Conservation (phyloP, 805 yeast genomes). For the Pichia scutulata region DNA sequence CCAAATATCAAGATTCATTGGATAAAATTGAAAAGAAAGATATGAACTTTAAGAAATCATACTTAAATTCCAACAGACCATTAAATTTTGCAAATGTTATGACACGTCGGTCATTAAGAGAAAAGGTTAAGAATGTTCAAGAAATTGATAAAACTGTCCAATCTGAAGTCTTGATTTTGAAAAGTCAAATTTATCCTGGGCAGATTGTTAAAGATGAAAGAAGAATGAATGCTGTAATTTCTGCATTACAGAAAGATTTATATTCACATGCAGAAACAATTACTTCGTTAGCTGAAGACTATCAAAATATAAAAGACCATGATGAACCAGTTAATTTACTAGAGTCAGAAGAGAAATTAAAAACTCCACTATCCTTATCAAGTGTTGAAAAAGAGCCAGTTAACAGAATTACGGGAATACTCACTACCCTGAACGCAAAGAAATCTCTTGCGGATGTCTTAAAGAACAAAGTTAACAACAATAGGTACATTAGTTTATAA, state of each 20-base stretch:
- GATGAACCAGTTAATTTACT: not conserved
- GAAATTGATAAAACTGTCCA: constrained; percentile 15
- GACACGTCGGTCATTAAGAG: constrained; percentile 13
- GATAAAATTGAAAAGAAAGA: not conserved
- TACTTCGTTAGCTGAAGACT: not conserved
- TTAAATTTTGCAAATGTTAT: constrained; percentile 17
- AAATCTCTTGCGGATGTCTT: constrained; percentile 1
- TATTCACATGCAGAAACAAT: constrained; percentile 7
- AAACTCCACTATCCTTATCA: not conserved
- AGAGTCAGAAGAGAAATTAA: not conserved
- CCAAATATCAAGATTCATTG: constrained; percentile 8
- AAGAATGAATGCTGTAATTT: constrained; percentile 23
- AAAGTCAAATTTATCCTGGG: constrained; percentile 25
- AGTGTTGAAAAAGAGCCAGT: not conserved
- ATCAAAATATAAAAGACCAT: not conserved
- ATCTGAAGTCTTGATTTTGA: constrained; percentile 21
- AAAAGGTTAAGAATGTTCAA: constrained; percentile 11
- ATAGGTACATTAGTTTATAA: constrained; percentile 2
- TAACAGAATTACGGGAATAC: not conserved
- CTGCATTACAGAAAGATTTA: constrained; percentile 18
- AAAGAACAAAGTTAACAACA: constrained; percentile 2
- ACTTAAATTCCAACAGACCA: constrained; percentile 8
- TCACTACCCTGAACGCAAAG: not conserved
- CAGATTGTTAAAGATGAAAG: constrained; percentile 21
- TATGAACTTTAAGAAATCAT: not conserved